These are phyloP conservation scores for Teratosphaeria viscida DNA, from an alignment of 2,329 filamentous ascomycete species.

Conservation along the genomic window DNA sequence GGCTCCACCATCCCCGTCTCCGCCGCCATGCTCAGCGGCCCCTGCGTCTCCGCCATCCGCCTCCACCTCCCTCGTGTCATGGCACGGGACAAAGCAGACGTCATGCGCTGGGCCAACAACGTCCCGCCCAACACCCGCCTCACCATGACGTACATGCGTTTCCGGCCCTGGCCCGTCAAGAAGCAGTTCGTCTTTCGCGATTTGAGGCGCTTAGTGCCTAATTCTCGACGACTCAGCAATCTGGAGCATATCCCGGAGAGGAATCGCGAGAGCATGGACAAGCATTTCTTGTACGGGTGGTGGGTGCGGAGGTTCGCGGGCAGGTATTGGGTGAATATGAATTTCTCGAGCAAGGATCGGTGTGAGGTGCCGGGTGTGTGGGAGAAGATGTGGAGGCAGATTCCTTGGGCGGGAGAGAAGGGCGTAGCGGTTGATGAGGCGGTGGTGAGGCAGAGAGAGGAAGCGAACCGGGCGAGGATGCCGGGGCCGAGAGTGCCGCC, in stretches of 20 bases:
- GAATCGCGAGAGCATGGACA: slow-evolving; percentile 17
- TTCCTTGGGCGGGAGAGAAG: slow-evolving; percentile 8
- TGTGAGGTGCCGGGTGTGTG: slow-evolving; percentile 17
- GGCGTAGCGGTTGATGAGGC: background rate
- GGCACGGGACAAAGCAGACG: slow-evolving; percentile 45
- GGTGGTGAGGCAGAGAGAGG: background rate
- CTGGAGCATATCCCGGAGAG: slow-evolving; percentile 21
- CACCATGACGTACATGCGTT: slow-evolving; percentile 32
- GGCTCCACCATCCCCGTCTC: slow-evolving; percentile 39
- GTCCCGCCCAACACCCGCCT: slow-evolving; percentile 34
- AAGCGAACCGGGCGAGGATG: background rate
- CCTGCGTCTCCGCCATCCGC: slow-evolving; percentile 64
- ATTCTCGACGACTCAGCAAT: slow-evolving; percentile 15
- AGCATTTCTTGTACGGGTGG: slow-evolving; percentile 3
- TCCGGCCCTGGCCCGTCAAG: slow-evolving; percentile 28
- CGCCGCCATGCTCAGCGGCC: slow-evolving; percentile 52
- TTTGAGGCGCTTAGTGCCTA: slow-evolving; percentile 15
- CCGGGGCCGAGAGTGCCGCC: background rate
- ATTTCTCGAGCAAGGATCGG: slow-evolving; percentile 9
- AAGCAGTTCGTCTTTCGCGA: slow-evolving; percentile 14
- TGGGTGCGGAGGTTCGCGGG: slow-evolving; percentile 9
- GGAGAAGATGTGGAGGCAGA: slow-evolving; percentile 21
- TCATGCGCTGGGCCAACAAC: slow-evolving; percentile 42
- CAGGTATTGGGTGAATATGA: slow-evolving; percentile 16
- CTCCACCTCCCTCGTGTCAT: slow-evolving; percentile 57